phyloP scores from a whole-genome alignment of 495 filamentous ascomycete species.

The Bombardia bombarda region DNA sequence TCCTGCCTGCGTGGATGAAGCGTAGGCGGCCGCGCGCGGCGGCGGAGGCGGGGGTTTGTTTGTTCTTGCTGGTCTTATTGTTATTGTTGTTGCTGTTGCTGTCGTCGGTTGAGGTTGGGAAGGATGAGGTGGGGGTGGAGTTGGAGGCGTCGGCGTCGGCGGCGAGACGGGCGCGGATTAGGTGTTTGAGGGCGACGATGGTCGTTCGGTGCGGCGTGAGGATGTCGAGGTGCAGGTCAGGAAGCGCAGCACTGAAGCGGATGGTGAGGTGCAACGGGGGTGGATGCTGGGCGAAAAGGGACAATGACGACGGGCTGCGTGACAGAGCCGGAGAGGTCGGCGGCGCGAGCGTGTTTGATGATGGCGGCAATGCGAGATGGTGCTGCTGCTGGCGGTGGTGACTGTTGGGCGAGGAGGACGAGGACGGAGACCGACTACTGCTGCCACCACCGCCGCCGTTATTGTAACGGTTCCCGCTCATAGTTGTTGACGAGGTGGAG shows the following conservation, averaged over 20 bases:
- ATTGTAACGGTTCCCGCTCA: slow-evolving; percentile 8
- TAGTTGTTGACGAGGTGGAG: too few species aligned
- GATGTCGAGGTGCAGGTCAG: slow-evolving; percentile 76
- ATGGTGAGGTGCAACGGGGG: slow-evolving; percentile 64
- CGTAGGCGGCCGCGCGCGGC: slow-evolving; percentile 56
- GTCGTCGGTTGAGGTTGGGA: too few species aligned
- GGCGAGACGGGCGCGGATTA: slow-evolving; percentile 68
- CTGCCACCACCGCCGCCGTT: background rate
- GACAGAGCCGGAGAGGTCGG: slow-evolving; percentile 2
- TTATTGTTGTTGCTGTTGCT: too few species aligned
- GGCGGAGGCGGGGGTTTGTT: slow-evolving; percentile 42
- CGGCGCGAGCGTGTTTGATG: slow-evolving; percentile 4
- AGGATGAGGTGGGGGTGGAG: slow-evolving; percentile 41
- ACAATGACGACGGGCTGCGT: slow-evolving; percentile 4
- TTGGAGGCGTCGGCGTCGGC: slow-evolving; percentile 34
- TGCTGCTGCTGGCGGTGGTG: slow-evolving; percentile 2
- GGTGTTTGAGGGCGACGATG: slow-evolving; percentile 65
- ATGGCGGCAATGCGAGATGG: slow-evolving; percentile 1
- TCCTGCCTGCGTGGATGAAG: slow-evolving; percentile 80
- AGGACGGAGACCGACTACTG: slow-evolving; percentile 11
- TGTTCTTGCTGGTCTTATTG: too few species aligned
- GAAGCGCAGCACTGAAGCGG: slow-evolving; percentile 77
- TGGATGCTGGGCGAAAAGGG: slow-evolving; percentile 9
- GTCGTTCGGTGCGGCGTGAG: slow-evolving; percentile 57
- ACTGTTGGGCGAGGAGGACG: slow-evolving; percentile 11